phyloP scores from a whole-genome alignment of 2,329 filamentous ascomycete species.

The Diaporthe eres region DNA sequence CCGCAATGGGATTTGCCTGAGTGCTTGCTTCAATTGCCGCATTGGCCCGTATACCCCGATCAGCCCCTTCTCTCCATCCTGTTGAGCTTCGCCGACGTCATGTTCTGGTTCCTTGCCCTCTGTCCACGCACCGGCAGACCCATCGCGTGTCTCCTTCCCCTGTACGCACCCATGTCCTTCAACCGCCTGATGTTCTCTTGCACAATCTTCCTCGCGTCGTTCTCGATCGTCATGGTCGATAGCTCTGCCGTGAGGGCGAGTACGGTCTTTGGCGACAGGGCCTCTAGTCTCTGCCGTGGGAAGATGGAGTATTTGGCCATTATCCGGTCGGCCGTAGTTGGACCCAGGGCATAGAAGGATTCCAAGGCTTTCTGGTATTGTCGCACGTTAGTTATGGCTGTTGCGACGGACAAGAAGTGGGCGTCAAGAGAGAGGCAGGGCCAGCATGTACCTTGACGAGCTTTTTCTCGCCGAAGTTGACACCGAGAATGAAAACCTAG shows the following conservation, averaged over 20 bases:
- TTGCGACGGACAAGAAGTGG: slow-evolving; percentile 30
- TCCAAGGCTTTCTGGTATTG: slow-evolving; percentile 76
- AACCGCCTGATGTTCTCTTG: slow-evolving; percentile 88
- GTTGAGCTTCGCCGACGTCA: slow-evolving; percentile 74
- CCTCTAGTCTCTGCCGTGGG: slow-evolving; percentile 82
- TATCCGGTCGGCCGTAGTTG: slow-evolving; percentile 77
- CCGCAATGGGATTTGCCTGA: not conserved
- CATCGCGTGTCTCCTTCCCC: slow-evolving; percentile 93
- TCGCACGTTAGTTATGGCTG: slow-evolving; percentile 38
- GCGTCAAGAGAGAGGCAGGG: slow-evolving; percentile 34
- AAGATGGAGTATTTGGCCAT: slow-evolving; percentile 93
- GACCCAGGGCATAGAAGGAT: slow-evolving; percentile 88
- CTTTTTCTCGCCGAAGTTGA: slow-evolving; percentile 87
- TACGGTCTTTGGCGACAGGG: slow-evolving; percentile 81
- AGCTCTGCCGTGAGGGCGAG: slow-evolving; percentile 88
- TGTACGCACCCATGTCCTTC: slow-evolving; percentile 91
- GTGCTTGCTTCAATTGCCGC: not conserved
- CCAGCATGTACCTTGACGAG: slow-evolving; percentile 79
- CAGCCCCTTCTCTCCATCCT: slow-evolving; percentile 63
- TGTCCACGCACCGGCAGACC: slow-evolving; percentile 92
- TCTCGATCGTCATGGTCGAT: slow-evolving; percentile 93
- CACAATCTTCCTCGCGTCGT: slow-evolving; percentile 82
- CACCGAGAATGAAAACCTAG: slow-evolving; percentile 87
- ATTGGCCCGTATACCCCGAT: slow-evolving; percentile 28
- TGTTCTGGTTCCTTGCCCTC: slow-evolving; percentile 82